Conservation (phyloP, 306 rosid genomes). For the Hylodesmum podocarpum region DNA sequence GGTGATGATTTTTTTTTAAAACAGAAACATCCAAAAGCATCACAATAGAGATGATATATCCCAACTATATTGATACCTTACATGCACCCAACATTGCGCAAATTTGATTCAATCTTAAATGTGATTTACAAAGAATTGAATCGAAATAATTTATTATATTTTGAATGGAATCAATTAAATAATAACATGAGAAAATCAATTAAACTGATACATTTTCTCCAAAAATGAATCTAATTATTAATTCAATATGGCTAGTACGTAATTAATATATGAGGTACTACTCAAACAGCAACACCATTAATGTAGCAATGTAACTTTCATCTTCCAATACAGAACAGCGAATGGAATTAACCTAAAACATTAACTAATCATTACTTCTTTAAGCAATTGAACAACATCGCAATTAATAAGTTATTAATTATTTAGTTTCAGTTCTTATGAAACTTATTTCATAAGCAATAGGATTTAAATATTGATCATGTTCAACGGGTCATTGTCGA, state of each 20-base stretch:
- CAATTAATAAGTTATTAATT: too few relatives aligned
- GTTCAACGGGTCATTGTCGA: slow-evolving; percentile 31
- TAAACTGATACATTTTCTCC: too few relatives aligned
- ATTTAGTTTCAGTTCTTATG: not conserved
- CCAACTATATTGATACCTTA: too few relatives aligned
- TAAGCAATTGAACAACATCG: not conserved
- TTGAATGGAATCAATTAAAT: too few relatives aligned
- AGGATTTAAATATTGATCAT: not conserved
- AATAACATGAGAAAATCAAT: too few relatives aligned
- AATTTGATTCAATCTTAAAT: not conserved
- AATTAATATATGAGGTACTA: too few relatives aligned
- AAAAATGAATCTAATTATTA: not conserved
- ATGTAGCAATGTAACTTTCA: not conserved
- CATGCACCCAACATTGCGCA: too few relatives aligned
- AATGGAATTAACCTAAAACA: not conserved
- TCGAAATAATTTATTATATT: too few relatives aligned
- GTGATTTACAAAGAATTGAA: not conserved
- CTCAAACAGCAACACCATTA: not conserved
- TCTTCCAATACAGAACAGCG: not conserved
- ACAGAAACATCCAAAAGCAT: too few relatives aligned
- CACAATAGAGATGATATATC: too few relatives aligned
- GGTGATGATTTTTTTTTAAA: too few relatives aligned
- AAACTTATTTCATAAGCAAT: not conserved
- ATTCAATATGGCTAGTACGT: not conserved
- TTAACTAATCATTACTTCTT: not conserved